phyloP scores from a whole-genome alignment of 2,329 filamentous ascomycete species.

The Magnaporthiopsis incrustans region DNA sequence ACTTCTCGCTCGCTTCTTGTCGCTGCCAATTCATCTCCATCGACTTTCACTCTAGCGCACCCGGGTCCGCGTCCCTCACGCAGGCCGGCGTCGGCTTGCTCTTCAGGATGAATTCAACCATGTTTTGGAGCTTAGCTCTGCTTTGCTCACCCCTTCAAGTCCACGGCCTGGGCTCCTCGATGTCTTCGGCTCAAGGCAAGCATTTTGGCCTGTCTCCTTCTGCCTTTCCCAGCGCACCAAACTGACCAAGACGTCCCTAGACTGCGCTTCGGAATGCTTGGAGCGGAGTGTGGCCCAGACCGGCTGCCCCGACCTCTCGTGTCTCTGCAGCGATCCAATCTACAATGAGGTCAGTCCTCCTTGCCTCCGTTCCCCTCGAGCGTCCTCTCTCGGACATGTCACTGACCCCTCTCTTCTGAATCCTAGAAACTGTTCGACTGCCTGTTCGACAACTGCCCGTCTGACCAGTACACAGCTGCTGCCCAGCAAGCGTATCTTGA shows the following conservation, averaged over 20 bases:
- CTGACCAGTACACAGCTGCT: constrained; percentile 2
- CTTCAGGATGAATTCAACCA: constrained; percentile 5
- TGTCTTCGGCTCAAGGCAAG: not conserved
- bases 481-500: not conserved
- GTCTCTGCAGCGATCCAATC: constrained; percentile 2
- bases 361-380: not conserved
- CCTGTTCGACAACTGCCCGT: constrained; percentile 6
- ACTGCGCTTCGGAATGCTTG: constrained; percentile 1
- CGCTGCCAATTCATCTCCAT: constrained; percentile 7
- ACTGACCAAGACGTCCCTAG: not conserved
- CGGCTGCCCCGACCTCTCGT: constrained; percentile 1
- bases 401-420: not conserved
- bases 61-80: not conserved
- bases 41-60: not conserved
- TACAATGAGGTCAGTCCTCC: constrained; percentile 4
- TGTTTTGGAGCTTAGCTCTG: constrained; percentile 7
- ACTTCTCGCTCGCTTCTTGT: not conserved
- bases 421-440: constrained; percentile 6
- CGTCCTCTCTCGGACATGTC: no score
- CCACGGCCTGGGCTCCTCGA: not conserved
- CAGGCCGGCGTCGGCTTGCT: not conserved
- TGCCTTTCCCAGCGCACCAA: not conserved
- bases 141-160: not conserved
- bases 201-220: not conserved
- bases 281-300: constrained; percentile 3